These are phyloP conservation scores for Trichoderma arundinaceum DNA, from an alignment of 2,329 filamentous ascomycete genomes.

Conservation along the genomic window DNA sequence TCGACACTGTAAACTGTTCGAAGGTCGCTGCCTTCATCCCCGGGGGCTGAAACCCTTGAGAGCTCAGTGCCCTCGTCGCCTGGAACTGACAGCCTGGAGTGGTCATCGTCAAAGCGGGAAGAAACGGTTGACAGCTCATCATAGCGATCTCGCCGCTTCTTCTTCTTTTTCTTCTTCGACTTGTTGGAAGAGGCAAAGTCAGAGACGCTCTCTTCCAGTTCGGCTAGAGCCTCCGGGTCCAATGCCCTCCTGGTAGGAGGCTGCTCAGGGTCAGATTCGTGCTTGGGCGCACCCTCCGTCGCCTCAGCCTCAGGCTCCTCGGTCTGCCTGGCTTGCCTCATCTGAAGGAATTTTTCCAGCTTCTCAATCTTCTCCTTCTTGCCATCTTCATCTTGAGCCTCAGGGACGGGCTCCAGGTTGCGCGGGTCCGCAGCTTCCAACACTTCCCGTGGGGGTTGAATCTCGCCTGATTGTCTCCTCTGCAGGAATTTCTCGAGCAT, in stretches of 20 bases:
- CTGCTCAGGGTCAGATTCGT: background rate
- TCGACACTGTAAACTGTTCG: slow-evolving; percentile 26
- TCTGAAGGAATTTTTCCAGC: slow-evolving; percentile 23
- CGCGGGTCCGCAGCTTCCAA: slow-evolving; percentile 13
- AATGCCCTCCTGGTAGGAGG: background rate
- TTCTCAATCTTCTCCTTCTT: background rate
- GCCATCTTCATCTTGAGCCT: slow-evolving; percentile 13
- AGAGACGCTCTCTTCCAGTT: slow-evolving; percentile 19
- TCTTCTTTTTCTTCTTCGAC: slow-evolving; percentile 29
- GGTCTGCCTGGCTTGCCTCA: slow-evolving; percentile 1
- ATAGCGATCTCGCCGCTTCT: slow-evolving; percentile 21
- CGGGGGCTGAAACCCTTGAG: slow-evolving; percentile 18
- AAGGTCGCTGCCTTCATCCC: slow-evolving; percentile 18
- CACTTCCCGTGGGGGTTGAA: slow-evolving; percentile 4
- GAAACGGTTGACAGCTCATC: slow-evolving; percentile 34
- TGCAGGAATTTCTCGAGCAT: slow-evolving; percentile 22
- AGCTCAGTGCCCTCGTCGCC: slow-evolving; percentile 21
- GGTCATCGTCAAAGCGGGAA: slow-evolving; percentile 41
- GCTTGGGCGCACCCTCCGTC: background rate
- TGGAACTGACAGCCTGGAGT: slow-evolving; percentile 38
- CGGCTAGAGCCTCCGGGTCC: background rate
- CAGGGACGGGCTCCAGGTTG: background rate
- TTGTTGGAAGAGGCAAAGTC: slow-evolving; percentile 11
- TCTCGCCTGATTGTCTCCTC: slow-evolving; percentile 25
- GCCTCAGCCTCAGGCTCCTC: background rate